Evolutionary conservation across 768 basidiomycete species (phyloP).

Genomic region (Pulveroboletus sp.): DNA sequence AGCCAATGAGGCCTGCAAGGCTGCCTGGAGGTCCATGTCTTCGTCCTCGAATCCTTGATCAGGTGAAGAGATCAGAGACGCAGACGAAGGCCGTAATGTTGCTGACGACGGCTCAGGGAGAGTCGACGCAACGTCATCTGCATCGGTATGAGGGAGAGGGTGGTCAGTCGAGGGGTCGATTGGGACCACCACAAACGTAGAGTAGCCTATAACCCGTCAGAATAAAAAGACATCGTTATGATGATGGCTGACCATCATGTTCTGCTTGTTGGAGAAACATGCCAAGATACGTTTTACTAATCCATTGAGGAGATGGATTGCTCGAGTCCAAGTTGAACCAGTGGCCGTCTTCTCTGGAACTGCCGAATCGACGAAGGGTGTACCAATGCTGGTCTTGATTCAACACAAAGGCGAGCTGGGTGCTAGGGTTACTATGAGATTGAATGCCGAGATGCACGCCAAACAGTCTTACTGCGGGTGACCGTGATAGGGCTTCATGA

Average conservation of each 20-base stretch:
- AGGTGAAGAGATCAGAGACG: conserved; percentile 6
- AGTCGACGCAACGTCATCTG: conserved; percentile 65
- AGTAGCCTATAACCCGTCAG: conserved; percentile 55
- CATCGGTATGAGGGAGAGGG: conserved; percentile 57
- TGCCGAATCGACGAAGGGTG: conserved; percentile 76
- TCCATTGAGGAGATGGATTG: conserved; percentile 68
- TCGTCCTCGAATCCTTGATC: conserved; percentile 62
- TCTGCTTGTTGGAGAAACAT: conserved; percentile 89
- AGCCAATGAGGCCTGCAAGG: conserved; percentile 75
- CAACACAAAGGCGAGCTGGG: conserved; percentile 82
- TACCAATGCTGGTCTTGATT: conserved; percentile 90
- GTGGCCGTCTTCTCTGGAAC: conserved; percentile 47
- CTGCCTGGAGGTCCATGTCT: conserved; percentile 84
- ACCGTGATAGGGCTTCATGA: conserved; percentile 71
- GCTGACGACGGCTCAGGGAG: conserved; percentile 50
- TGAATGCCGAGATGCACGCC: neutral
- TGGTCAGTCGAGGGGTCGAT: conserved; percentile 49
- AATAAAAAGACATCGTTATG: neutral
- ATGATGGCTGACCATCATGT: conserved; percentile 56
- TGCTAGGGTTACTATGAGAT: conserved; percentile 37
- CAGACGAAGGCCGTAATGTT: conserved; percentile 2
- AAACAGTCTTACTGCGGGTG: conserved; percentile 62
- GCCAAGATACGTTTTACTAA: conserved; percentile 75
- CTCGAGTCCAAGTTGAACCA: conserved; percentile 92
- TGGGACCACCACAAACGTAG: conserved; percentile 71